Base-by-base conservation (phyloP, 2,329 filamentous ascomycete genomes). In the Nannizzia gypsea region DNA sequence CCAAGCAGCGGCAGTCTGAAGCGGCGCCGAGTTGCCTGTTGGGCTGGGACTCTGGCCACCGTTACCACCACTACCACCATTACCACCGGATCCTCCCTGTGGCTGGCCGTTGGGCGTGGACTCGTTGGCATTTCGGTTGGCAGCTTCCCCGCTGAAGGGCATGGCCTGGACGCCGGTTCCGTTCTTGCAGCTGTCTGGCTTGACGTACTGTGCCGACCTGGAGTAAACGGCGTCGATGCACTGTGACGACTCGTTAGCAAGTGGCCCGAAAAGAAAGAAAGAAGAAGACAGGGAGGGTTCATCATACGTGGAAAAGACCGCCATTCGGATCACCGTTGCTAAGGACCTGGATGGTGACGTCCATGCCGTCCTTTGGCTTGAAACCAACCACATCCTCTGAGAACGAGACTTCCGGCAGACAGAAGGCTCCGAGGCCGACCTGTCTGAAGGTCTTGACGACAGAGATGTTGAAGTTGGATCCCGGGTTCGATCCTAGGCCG, bases 141-240 rank as follows among this genome's bases (percentile, higher is more conserved):
- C 72, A 36, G 69, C 68, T 6, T 65, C 67, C 3, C 72, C 73
- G 6, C 72, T 67, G 57, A 80, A 76, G 40, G 73, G 65, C 15
- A 69, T 70, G 6, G 79, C 76, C 3, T 74, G 75, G 50, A 88
- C 74, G 36, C 79, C 81, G 8, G 78, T 82, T 64, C 77, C 78
- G 64, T 83, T 87, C 64, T 73, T 74, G 78, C 86, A 89, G 60
- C 78, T 72, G 44, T 74, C 73, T 22, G 69, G 66, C 24, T 70
- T 74, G 26, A 74, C 68, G 15, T 80, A 75, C 17, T 78, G 74
- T 3, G 81, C 77, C 9, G 75, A 74, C 57, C 75, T 74, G 34
- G 78, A 80, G 74, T 91, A 85, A 26, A 81, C 84, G 64, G 90
- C 82, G 66, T 91, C 87, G 68, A 87, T 85, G 71, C 88, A 91